phyloP scores from a whole-genome alignment of 768 basidiomycete species.

The Suillus decipiens region DNA sequence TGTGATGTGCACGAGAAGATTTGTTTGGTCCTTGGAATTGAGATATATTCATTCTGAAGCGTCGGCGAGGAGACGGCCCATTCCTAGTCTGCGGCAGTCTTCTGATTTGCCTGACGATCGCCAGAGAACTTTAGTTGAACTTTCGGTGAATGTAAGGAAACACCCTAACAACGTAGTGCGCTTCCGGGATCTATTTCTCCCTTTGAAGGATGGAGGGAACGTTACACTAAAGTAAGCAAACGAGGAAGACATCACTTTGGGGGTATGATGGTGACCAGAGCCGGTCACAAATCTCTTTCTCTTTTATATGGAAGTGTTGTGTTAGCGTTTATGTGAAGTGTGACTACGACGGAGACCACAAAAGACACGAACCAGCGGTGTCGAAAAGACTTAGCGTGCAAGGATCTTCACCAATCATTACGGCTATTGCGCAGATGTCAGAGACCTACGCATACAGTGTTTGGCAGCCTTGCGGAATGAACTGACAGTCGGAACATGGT shows the following conservation, averaged over 20 bases:
- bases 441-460: conserved; percentile 60
- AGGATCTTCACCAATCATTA: conserved; percentile 99
- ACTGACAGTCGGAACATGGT: conserved; percentile 97
- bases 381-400: conserved; percentile 98
- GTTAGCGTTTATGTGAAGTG: conserved; percentile 16
- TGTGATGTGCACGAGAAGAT: conserved; percentile 72
- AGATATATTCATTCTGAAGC: conserved; percentile 58
- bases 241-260: conserved; percentile 98
- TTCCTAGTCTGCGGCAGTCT: conserved; percentile 73
- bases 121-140: conserved; percentile 7
- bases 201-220: conserved; percentile 97
- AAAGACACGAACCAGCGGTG: conserved; percentile 84
- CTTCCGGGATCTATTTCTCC: conserved; percentile 99
- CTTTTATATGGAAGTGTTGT: conserved; percentile 39
- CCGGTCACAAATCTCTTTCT: conserved; percentile 99
- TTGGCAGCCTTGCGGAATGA: not conserved
- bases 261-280: conserved; percentile 99
- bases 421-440: conserved; percentile 98
- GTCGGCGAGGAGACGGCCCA: conserved; percentile 74
- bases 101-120: conserved; percentile 60
- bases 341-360: not conserved
- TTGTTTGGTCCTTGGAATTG: conserved; percentile 49
- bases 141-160: not conserved
- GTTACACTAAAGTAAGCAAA: conserved; percentile 99
- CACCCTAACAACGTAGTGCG: conserved; percentile 75